These are phyloP conservation scores for Leucosporidium scottii DNA, from an alignment of 768 basidiomycete genomes.

Conservation along the genomic window DNA sequence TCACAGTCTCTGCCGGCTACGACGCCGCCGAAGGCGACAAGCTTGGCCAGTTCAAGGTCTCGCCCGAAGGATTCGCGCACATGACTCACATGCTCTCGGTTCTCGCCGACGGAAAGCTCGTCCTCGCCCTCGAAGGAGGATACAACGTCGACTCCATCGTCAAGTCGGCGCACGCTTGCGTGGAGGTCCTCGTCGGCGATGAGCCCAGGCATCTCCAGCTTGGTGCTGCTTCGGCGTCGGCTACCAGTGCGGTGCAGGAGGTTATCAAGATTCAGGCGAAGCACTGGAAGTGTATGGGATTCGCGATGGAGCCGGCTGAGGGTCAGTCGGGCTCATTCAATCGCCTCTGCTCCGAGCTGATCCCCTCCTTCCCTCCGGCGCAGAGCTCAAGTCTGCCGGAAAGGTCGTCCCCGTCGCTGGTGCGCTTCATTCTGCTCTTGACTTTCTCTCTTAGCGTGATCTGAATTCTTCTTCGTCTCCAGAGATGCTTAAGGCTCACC, in stretches of 20 bases:
- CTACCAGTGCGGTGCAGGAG: slow-evolving; percentile 81
- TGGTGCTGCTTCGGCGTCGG: slow-evolving; percentile 62
- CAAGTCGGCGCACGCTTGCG: slow-evolving; percentile 76
- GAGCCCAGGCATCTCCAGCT: slow-evolving; percentile 69
- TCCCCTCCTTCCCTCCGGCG: neutral
- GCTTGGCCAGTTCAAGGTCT: slow-evolving; percentile 82
- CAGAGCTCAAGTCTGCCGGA: slow-evolving; percentile 29
- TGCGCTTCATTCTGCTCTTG: neutral
- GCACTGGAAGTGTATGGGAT: slow-evolving; percentile 82
- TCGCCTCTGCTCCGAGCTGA: neutral
- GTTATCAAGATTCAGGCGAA: slow-evolving; percentile 80
- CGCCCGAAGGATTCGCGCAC: slow-evolving; percentile 88
- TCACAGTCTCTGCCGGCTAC: slow-evolving; percentile 91
- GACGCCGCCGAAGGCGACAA: slow-evolving; percentile 92
- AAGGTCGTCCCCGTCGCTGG: slow-evolving; percentile 31
- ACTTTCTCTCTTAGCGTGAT: neutral
- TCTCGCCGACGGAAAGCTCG: slow-evolving; percentile 77
- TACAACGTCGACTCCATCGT: slow-evolving; percentile 89
- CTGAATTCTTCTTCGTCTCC: neutral
- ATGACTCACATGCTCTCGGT: slow-evolving; percentile 96
- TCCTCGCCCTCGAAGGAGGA: slow-evolving; percentile 95
- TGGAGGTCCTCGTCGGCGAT: slow-evolving; percentile 79
- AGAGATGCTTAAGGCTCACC: slow-evolving; percentile 64
- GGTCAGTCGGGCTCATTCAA: slow-evolving; percentile 46
- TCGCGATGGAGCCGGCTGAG: slow-evolving; percentile 73